These are phyloP conservation scores for Plasmodium falciparum DNA, from an alignment of 169 alveolate species.

Conservation along the genomic window DNA sequence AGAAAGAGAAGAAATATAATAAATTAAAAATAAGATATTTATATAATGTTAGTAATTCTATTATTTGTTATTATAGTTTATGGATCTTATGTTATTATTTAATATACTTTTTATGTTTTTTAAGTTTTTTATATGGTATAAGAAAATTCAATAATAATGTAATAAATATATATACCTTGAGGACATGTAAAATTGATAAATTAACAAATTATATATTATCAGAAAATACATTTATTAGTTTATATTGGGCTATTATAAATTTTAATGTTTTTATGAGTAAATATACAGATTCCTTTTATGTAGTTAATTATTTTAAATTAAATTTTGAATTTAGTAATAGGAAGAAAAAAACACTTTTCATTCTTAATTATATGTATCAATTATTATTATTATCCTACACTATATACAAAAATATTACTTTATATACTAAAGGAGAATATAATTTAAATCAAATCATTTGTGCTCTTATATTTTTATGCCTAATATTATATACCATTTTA, in stretches of 20 bases:
- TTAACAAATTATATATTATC: conserved; percentile 67
- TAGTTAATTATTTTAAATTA: conserved; percentile 40
- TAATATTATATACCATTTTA: conserved; percentile 70
- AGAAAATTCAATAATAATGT: conserved; percentile 66
- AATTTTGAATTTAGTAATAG: conserved; percentile 37
- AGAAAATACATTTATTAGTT: conserved; percentile 62
- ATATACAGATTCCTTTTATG: conserved; percentile 62
- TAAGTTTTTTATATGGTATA: conserved; percentile 73
- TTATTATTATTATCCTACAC: conserved; percentile 42
- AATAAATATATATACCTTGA: conserved; percentile 69
- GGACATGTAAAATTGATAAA: conserved; percentile 66
- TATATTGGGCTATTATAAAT: conserved; percentile 64
- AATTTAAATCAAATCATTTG: conserved; percentile 60
- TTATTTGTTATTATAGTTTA: conserved; percentile 64
- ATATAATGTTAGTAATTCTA: conserved; percentile 52
- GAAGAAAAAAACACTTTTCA: conserved; percentile 33
- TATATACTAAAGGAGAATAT: conserved; percentile 43
- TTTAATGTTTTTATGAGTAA: conserved; percentile 73
- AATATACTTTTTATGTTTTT: conserved; percentile 64
- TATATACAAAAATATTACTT: conserved; percentile 39
- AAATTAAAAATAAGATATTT: conserved; percentile 49
- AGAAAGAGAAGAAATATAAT: conserved; percentile 50
- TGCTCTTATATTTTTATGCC: conserved; percentile 61
- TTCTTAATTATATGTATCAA: conserved; percentile 48
- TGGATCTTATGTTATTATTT: conserved; percentile 68